Evolutionary conservation across 2,329 filamentous ascomycete species (phyloP).

Genomic region (Ramichloridium luteum): DNA sequence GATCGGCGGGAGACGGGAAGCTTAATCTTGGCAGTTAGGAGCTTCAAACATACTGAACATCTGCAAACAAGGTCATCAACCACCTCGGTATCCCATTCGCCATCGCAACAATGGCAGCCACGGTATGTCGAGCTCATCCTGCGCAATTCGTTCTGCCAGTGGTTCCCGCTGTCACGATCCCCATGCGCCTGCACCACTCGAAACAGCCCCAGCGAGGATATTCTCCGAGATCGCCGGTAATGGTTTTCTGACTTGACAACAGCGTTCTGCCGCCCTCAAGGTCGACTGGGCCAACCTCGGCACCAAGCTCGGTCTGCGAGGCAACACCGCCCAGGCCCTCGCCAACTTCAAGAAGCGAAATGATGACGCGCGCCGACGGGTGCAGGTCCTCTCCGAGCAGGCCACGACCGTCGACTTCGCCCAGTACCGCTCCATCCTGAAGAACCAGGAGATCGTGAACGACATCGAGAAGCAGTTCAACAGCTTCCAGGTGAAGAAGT

Average conservation of each 20-base stretch:
- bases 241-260: conserved; percentile 17
- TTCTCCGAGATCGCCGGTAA: background rate
- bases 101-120: conserved; percentile 20
- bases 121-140: conserved; percentile 15
- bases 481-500: conserved; percentile 80
- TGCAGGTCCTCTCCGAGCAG: conserved; percentile 71
- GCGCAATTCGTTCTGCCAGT: background rate
- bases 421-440: conserved; percentile 81
- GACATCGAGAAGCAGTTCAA: conserved; percentile 96
- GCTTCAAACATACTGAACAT: background rate
- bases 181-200: conserved; percentile 4
- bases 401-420: conserved; percentile 82
- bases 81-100: background rate
- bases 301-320: conserved; percentile 87
- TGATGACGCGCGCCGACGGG: conserved; percentile 92
- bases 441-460: conserved; percentile 90
- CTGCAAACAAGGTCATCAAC: background rate
- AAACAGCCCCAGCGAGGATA: background rate
- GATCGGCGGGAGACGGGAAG: background rate
- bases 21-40: conserved; percentile 1
- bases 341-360: conserved; percentile 99
- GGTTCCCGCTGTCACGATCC: conserved; percentile 3
- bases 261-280: conserved; percentile 98
- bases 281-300: conserved; percentile 97
- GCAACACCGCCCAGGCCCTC: conserved; percentile 82